Evolutionary conservation across 768 basidiomycete genomes (phyloP).

Genomic region (Fomitopsis serialis): DNA sequence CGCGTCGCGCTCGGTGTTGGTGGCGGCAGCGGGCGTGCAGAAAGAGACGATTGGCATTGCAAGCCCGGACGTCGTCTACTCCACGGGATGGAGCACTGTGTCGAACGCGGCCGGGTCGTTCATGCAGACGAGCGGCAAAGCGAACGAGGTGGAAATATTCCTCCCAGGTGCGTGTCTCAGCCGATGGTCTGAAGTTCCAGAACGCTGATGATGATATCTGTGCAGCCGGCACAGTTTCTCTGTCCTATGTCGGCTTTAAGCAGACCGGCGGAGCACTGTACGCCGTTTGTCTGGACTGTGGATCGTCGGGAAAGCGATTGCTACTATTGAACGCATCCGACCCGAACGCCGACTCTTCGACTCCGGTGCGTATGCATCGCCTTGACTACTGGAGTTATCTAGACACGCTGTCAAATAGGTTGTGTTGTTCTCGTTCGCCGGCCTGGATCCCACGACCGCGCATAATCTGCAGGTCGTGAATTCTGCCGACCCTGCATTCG

Average conservation of each 20-base stretch:
- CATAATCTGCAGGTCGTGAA: slow-evolving; percentile 25
- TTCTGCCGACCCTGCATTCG: slow-evolving; percentile 14
- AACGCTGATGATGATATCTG: not conserved
- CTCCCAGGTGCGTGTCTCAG: slow-evolving; percentile 23
- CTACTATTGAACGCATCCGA: slow-evolving; percentile 20
- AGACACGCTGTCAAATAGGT: slow-evolving; percentile 8
- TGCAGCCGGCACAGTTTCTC: slow-evolving; percentile 19
- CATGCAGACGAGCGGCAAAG: slow-evolving; percentile 12
- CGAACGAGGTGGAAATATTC: slow-evolving; percentile 15
- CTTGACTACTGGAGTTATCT: not conserved
- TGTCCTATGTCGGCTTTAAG: slow-evolving; percentile 25
- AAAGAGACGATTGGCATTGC: slow-evolving; percentile 15
- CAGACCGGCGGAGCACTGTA: slow-evolving; percentile 21
- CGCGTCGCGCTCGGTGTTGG: not conserved
- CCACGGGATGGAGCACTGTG: slow-evolving; percentile 18
- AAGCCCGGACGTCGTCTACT: slow-evolving; percentile 14
- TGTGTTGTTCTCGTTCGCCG: slow-evolving; percentile 21
- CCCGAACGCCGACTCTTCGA: slow-evolving; percentile 12
- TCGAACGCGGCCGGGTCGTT: slow-evolving; percentile 3
- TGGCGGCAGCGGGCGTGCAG: slow-evolving; percentile 1
- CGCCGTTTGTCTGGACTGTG: slow-evolving; percentile 27
- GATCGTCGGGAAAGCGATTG: slow-evolving; percentile 11
- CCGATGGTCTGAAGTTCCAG: not conserved
- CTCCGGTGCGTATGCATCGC: slow-evolving; percentile 11
- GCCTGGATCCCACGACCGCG: slow-evolving; percentile 19